These are phyloP conservation scores for Juglanconis oblonga DNA, from an alignment of 2,329 filamentous ascomycete species.

Conservation along the genomic window DNA sequence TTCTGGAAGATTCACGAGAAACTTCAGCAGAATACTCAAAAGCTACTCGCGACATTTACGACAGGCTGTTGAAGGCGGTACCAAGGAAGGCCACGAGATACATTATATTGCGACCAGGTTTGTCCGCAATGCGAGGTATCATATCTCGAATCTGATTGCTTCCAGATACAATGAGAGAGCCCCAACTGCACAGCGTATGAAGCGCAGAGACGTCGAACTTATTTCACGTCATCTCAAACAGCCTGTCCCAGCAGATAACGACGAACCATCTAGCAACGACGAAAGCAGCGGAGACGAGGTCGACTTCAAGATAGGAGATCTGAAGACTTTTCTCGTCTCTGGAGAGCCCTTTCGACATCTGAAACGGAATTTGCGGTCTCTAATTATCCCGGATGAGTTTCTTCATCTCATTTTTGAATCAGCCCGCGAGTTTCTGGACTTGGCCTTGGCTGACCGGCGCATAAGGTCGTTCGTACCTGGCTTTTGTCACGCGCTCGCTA, in stretches of 20 bases:
- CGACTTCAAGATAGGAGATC: neutral
- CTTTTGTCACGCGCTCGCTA: neutral
- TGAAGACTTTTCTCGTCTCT: neutral
- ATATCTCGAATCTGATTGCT: neutral
- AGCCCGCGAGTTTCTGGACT: neutral
- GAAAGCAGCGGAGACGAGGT: neutral
- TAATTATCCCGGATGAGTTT: neutral
- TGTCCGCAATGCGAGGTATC: neutral
- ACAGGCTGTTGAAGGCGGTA: neutral
- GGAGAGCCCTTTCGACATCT: neutral
- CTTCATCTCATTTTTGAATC: neutral
- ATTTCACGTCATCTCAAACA: neutral
- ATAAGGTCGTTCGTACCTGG: neutral
- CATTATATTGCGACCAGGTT: neutral
- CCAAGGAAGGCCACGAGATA: neutral
- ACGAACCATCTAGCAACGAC: neutral
- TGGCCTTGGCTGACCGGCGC: neutral
- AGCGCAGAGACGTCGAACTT: neutral
- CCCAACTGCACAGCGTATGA: neutral
- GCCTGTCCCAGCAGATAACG: neutral
- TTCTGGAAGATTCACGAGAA: neutral
- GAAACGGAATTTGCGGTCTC: neutral
- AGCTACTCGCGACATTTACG: neutral
- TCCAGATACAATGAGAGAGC: neutral
- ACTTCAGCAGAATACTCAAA: neutral